Evolutionary conservation across 1,284 basidiomycete genomes (phyloP).

Genomic region (Fomitopsis pinicola): DNA sequence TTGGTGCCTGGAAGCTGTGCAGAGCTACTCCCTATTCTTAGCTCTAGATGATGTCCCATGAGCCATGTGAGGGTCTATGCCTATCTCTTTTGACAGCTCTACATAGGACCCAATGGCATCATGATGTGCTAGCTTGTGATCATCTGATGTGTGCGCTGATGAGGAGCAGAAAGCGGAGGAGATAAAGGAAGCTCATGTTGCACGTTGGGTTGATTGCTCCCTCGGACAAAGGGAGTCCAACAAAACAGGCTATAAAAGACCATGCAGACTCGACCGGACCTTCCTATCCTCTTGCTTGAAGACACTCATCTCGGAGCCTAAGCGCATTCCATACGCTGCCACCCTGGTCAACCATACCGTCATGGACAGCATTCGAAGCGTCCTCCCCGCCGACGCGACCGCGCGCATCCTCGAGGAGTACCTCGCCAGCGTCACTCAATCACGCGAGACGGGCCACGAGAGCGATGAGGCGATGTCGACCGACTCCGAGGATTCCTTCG

Average conservation of each 20-base stretch:
- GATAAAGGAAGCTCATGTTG: not conserved
- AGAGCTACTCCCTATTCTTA: too few relatives aligned
- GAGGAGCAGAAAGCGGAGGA: not conserved
- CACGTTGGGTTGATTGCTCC: not conserved
- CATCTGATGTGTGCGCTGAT: not conserved
- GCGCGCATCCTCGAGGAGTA: conserved; percentile 2
- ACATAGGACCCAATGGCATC: too few relatives aligned
- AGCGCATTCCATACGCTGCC: not conserved
- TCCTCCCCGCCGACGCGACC: not conserved
- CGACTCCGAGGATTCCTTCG: conserved; percentile 2
- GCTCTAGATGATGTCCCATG: too few relatives aligned
- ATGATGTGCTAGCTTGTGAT: not conserved
- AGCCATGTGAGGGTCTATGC: too few relatives aligned
- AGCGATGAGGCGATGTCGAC: conserved; percentile 9
- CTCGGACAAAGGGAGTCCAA: not conserved
- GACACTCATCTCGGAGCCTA: not conserved
- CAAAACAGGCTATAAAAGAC: not conserved
- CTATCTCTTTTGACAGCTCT: too few relatives aligned
- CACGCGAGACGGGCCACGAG: conserved; percentile 2
- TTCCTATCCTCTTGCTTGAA: not conserved
- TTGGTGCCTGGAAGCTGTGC: too few relatives aligned
- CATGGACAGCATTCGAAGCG: not conserved
- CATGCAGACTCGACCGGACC: not conserved
- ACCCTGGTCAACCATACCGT: not conserved
- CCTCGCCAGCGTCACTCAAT: not conserved